Evolutionary conservation across 192 early-diverging fungal species (phyloP).

Genomic region (Powellomyces hirtus): DNA sequence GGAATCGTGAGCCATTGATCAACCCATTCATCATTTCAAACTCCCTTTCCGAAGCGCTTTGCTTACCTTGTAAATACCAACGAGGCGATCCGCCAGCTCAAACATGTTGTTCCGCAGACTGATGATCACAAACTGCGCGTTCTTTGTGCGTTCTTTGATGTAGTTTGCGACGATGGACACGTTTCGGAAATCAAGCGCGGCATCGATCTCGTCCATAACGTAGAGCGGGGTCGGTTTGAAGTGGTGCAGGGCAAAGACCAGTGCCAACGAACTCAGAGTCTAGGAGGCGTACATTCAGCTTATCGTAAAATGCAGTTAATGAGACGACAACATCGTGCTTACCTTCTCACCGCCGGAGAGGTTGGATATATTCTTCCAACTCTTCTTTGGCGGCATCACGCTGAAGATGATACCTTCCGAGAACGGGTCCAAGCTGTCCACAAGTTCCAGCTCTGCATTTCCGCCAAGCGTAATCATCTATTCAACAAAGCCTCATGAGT

Average conservation of each 20-base stretch:
- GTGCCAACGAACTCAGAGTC: constrained; percentile 95
- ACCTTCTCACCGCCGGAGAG: constrained; percentile 99
- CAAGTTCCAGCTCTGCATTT: constrained; percentile 96
- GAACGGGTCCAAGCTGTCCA: constrained; percentile 96
- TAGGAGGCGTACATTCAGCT: no score
- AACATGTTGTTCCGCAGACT: constrained; percentile 99
- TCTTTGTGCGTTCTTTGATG: constrained; percentile 94
- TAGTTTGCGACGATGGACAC: constrained; percentile 99
- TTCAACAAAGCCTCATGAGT: neutral
- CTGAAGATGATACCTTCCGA: constrained; percentile 97
- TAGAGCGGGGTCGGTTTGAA: constrained; percentile 99
- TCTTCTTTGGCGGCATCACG: constrained; percentile 99
- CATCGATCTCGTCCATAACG: constrained; percentile 99
- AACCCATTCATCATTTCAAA: neutral
- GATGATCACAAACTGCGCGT: constrained; percentile 99
- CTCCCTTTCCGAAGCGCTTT: neutral
- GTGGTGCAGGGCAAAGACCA: constrained; percentile 98
- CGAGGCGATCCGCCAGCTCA: constrained; percentile 96
- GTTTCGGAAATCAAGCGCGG: constrained; percentile 97
- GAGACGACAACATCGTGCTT: no score
- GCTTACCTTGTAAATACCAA: constrained; percentile 92
- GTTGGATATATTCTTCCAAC: constrained; percentile 99
- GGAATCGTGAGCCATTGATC: neutral
- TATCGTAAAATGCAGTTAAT: no score
- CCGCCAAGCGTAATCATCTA: constrained; percentile 97